phyloP scores from a whole-genome alignment of 2,329 filamentous ascomycete genomes.

The Intubia oerlemansii region DNA sequence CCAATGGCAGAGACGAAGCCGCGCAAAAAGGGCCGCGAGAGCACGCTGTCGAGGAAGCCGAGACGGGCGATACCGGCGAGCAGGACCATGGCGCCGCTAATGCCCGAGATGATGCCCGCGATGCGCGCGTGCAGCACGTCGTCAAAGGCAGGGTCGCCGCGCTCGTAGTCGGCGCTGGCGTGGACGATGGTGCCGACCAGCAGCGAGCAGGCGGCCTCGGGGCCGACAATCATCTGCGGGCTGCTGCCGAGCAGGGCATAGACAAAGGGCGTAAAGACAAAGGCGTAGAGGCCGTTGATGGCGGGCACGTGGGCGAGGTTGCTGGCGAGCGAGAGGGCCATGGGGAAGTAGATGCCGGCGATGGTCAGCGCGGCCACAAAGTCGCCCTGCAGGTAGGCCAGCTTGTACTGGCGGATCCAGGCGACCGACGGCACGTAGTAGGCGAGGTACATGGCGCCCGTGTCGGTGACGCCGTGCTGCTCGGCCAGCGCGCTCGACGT shows the following conservation, averaged over 20 bases:
- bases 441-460: constrained; percentile 61
- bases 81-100: constrained; percentile 78
- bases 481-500: constrained; percentile 52
- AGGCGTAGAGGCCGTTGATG: constrained; percentile 84
- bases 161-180: constrained; percentile 47
- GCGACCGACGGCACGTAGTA: constrained; percentile 87
- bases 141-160: constrained; percentile 41
- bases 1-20: constrained; percentile 97
- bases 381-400: constrained; percentile 67
- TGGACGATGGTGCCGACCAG: constrained; percentile 76
- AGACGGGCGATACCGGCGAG: constrained; percentile 65
- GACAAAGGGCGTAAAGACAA: constrained; percentile 77
- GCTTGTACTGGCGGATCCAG: constrained; percentile 76
- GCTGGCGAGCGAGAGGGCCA: constrained; percentile 80
- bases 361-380: constrained; percentile 80
- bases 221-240: constrained; percentile 82
- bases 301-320: constrained; percentile 86
- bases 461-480: constrained; percentile 52
- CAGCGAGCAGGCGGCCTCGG: constrained; percentile 82
- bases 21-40: constrained; percentile 77
- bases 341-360: constrained; percentile 95
- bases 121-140: constrained; percentile 53
- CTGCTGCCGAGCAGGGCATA: constrained; percentile 85
- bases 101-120: constrained; percentile 69
- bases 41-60: constrained; percentile 83